Conservation (phyloP, 352 stramenopile species). For the Phytopythium delawarense region DNA sequence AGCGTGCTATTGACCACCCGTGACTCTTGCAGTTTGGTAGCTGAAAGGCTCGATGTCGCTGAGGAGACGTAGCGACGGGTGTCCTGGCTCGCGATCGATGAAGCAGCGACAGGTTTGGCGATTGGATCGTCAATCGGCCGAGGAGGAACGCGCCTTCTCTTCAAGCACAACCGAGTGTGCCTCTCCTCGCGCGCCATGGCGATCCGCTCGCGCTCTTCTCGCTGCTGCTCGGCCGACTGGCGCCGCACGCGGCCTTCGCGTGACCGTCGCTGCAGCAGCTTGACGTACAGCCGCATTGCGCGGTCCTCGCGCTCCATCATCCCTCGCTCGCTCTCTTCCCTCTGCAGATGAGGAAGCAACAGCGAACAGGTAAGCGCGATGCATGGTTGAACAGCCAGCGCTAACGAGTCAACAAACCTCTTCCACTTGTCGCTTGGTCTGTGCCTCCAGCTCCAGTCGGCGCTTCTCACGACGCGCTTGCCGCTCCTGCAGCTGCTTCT, state of each 20-base stretch:
- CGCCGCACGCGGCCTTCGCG: slow-evolving; percentile 42
- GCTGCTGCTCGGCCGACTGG: slow-evolving; percentile 47
- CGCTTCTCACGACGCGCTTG: slow-evolving; percentile 24
- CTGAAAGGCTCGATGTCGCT: not conserved
- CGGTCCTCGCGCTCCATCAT: slow-evolving; percentile 78
- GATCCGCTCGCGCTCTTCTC: slow-evolving; percentile 57
- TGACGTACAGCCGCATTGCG: slow-evolving; percentile 40
- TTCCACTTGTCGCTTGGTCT: slow-evolving; percentile 27
- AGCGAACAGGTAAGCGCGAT: not conserved
- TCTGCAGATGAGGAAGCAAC: slow-evolving; percentile 22
- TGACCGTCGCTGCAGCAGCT: slow-evolving; percentile 48
- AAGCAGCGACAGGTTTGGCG: not conserved
- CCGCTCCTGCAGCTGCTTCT: not conserved
- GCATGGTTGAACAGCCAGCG: not conserved
- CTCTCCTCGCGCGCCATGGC: slow-evolving; percentile 73
- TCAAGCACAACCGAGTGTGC: slow-evolving; percentile 40
- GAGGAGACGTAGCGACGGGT: not conserved
- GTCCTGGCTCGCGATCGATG: not conserved
- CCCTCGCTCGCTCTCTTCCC: slow-evolving; percentile 46
- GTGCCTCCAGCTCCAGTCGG: slow-evolving; percentile 29
- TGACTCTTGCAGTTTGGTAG: not conserved
- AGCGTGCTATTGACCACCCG: not conserved
- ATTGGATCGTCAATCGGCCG: not conserved
- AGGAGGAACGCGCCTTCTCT: slow-evolving; percentile 20
- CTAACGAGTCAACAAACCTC: slow-evolving; percentile 6